These are phyloP conservation scores for Dioscorea alata DNA, from an alignment of 106 monocot species.

Conservation along the genomic window DNA sequence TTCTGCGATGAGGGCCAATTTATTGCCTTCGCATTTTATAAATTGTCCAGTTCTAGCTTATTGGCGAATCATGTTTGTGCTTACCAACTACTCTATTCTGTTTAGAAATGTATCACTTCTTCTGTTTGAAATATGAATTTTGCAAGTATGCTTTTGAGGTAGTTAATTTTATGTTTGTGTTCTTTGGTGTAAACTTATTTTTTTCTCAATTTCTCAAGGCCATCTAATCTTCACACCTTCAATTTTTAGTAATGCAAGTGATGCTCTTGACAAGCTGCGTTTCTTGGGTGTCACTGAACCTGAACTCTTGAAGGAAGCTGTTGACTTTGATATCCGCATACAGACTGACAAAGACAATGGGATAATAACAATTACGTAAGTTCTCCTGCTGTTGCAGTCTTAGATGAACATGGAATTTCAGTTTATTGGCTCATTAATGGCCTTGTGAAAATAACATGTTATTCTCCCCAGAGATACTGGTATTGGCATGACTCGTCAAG, in stretches of 20 bases:
- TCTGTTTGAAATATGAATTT: too few relatives aligned
- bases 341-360: constrained; percentile 90
- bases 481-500: constrained; percentile 92
- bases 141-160: too few relatives aligned
- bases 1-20: too few relatives aligned
- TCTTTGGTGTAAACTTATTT: too few relatives aligned
- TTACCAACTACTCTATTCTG: too few relatives aligned
- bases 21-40: too few relatives aligned
- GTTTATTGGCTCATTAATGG: background rate
- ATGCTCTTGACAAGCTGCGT: constrained; percentile 92
- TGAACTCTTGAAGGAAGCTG: constrained; percentile 66
- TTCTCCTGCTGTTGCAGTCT: background rate
- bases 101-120: too few relatives aligned
- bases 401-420: background rate
- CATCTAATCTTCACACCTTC: too few relatives aligned
- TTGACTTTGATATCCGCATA: constrained; percentile 88
- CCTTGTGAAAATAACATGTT: background rate
- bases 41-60: too few relatives aligned
- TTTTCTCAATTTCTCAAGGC: too few relatives aligned
- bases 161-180: too few relatives aligned
- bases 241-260: constrained; percentile 88
- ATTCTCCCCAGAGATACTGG: constrained; percentile 69
- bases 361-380: constrained; percentile 87
- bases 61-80: too few relatives aligned
- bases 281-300: constrained; percentile 87